phyloP scores from a whole-genome alignment of 2,329 filamentous ascomycete species.

The Cladosporium sp. region DNA sequence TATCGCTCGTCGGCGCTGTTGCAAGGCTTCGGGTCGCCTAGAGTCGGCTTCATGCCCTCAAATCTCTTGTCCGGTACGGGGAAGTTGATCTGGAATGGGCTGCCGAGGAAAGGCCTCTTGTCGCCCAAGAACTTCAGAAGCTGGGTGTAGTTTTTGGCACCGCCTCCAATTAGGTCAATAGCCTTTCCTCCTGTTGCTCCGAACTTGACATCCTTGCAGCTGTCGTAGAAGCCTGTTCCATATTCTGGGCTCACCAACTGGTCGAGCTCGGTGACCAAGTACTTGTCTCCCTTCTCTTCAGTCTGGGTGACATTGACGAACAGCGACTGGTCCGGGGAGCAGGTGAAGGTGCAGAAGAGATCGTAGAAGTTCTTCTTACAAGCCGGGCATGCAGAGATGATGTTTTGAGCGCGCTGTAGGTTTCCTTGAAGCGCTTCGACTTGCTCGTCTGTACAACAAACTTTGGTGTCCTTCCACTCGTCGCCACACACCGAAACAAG shows the following conservation, averaged over 20 bases:
- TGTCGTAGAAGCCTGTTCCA: slow-evolving; percentile 86
- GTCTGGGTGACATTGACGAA: slow-evolving; percentile 90
- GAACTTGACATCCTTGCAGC: slow-evolving; percentile 99
- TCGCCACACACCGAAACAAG: slow-evolving; percentile 82
- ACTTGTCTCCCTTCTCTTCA: slow-evolving; percentile 56
- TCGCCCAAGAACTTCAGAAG: slow-evolving; percentile 91
- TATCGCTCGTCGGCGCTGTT: slow-evolving; percentile 85
- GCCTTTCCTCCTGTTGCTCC: slow-evolving; percentile 89
- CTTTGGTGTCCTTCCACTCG: slow-evolving; percentile 78
- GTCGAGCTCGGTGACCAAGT: slow-evolving; percentile 83
- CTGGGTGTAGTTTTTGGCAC: slow-evolving; percentile 83
- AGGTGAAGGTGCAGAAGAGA: slow-evolving; percentile 96
- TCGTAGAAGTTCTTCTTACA: slow-evolving; percentile 99
- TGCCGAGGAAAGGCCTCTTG: slow-evolving; percentile 81
- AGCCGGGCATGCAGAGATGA: slow-evolving; percentile 91
- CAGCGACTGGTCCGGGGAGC: slow-evolving; percentile 91
- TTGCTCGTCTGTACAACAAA: slow-evolving; percentile 84
- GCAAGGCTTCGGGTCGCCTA: slow-evolving; percentile 78
- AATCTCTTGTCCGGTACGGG: slow-evolving; percentile 64
- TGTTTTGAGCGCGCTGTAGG: slow-evolving; percentile 79
- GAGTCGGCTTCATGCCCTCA: slow-evolving; percentile 68
- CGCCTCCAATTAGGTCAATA: slow-evolving; percentile 94
- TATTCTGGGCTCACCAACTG: slow-evolving; percentile 84
- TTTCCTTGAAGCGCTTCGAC: slow-evolving; percentile 79
- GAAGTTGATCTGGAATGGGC: slow-evolving; percentile 98